These are phyloP conservation scores for Venturia nashicola DNA, from an alignment of 2,329 filamentous ascomycete species.

Conservation along the genomic window DNA sequence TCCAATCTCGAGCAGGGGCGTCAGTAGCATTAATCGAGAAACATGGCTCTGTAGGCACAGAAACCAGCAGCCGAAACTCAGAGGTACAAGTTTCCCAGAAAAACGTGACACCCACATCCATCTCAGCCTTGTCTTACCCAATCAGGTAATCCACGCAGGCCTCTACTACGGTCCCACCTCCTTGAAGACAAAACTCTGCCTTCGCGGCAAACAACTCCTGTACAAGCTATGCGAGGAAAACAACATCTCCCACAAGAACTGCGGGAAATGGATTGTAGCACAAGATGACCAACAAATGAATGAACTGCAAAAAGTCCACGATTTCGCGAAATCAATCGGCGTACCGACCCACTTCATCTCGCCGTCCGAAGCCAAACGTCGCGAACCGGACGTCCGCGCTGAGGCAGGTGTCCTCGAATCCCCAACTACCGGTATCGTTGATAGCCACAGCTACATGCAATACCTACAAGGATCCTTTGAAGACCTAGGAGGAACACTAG, in stretches of 20 bases:
- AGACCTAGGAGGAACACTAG: constrained; percentile 61
- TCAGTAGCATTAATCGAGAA: constrained; percentile 72
- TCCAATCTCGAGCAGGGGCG: constrained; percentile 48
- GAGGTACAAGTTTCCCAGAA: constrained; percentile 41
- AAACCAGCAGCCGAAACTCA: constrained; percentile 82
- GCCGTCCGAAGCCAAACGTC: constrained; percentile 43
- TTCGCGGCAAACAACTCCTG: constrained; percentile 62
- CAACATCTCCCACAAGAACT: constrained; percentile 57
- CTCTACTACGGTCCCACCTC: constrained; percentile 71
- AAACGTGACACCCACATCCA: neutral
- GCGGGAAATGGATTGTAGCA: constrained; percentile 91
- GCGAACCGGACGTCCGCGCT: constrained; percentile 68
- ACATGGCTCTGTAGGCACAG: constrained; percentile 62
- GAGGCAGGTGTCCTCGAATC: constrained; percentile 67
- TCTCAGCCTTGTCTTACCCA: neutral
- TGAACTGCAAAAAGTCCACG: constrained; percentile 45
- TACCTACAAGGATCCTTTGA: constrained; percentile 67
- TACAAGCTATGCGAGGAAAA: constrained; percentile 64
- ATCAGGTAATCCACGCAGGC: constrained; percentile 79
- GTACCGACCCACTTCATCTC: constrained; percentile 65
- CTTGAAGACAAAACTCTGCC: constrained; percentile 75
- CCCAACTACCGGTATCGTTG: constrained; percentile 78
- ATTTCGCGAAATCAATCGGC: constrained; percentile 39
- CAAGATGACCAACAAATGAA: constrained; percentile 60
- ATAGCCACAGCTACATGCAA: constrained; percentile 76